Percentiles rank a stretch among this genome's conserved stretches.
Conservation (phyloP, 169 alveolate genomes). For the Plasmodium berghei region DNA sequence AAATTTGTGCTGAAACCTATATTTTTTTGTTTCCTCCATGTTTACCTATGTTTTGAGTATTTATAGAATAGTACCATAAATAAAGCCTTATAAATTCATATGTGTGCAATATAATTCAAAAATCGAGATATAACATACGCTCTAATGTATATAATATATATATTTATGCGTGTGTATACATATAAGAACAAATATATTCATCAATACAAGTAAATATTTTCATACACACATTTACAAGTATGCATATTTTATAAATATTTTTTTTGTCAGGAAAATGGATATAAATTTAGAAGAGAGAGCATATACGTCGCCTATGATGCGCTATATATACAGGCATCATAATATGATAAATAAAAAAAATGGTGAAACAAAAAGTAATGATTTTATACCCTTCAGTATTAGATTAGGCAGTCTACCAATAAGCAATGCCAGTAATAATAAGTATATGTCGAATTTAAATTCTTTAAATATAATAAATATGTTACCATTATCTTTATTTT, state of each 20-base stretch:
- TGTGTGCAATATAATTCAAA: too few species aligned
- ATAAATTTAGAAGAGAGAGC: slow-evolving; percentile 61
- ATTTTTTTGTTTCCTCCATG: too few species aligned
- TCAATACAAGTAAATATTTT: neutral
- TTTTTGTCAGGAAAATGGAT: slow-evolving; percentile 39
- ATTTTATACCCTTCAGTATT: slow-evolving; percentile 54
- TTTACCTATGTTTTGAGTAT: too few species aligned
- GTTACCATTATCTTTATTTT: slow-evolving; percentile 67
- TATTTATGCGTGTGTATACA: neutral
- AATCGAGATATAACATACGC: too few species aligned
- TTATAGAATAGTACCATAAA: too few species aligned
- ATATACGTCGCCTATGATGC: slow-evolving; percentile 68
- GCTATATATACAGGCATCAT: slow-evolving; percentile 40
- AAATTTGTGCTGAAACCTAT: too few species aligned
- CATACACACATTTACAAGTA: neutral
- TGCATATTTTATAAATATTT: neutral
- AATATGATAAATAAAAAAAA: slow-evolving; percentile 11
- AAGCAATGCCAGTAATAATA: slow-evolving; percentile 54
- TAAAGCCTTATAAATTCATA: too few species aligned
- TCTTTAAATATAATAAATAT: slow-evolving; percentile 53
- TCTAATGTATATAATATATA: neutral
- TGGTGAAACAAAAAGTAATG: slow-evolving; percentile 8
- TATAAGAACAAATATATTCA: neutral
- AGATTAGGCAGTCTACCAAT: slow-evolving; percentile 62
- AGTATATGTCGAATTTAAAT: slow-evolving; percentile 67